phyloP scores from a whole-genome alignment of 768 basidiomycete genomes.

The Termitomyces sp. region DNA sequence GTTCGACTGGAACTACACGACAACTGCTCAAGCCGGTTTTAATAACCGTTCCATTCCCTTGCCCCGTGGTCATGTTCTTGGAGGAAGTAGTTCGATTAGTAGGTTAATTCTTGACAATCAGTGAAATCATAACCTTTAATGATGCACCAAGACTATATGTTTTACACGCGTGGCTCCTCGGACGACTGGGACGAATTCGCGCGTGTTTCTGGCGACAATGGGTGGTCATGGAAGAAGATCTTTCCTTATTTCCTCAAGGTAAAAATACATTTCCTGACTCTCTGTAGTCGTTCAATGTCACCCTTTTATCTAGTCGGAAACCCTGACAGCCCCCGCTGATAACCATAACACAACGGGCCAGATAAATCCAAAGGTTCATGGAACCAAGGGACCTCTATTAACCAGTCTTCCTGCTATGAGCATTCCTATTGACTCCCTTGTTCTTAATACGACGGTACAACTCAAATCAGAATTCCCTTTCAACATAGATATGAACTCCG shows the following conservation, averaged over 20 bases:
- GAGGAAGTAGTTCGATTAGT: slow-evolving; percentile 28
- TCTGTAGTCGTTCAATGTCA: background rate
- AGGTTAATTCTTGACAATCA: background rate
- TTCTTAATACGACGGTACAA: slow-evolving; percentile 26
- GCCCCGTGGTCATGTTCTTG: slow-evolving; percentile 24
- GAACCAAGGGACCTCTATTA: slow-evolving; percentile 21
- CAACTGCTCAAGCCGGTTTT: slow-evolving; percentile 23
- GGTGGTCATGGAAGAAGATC: slow-evolving; percentile 30
- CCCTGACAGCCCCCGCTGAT: slow-evolving; percentile 26
- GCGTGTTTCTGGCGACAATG: slow-evolving; percentile 23
- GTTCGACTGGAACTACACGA: slow-evolving; percentile 29
- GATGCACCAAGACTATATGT: slow-evolving; percentile 20
- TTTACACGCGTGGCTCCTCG: slow-evolving; percentile 27
- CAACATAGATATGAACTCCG: slow-evolving; percentile 21
- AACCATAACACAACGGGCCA: slow-evolving; percentile 28
- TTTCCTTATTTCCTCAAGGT: slow-evolving; percentile 20
- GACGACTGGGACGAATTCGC: slow-evolving; percentile 29
- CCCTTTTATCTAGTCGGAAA: slow-evolving; percentile 24
- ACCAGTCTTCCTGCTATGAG: slow-evolving; percentile 26
- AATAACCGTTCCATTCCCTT: slow-evolving; percentile 18
- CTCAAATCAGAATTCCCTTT: slow-evolving; percentile 20
- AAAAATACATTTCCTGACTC: background rate
- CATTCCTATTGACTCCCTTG: slow-evolving; percentile 19
- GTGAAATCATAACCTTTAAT: too few species aligned
- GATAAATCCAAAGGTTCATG: slow-evolving; percentile 28